phyloP scores from a whole-genome alignment of 1,139 yeast genomes.

The Kodamaea sp. region DNA sequence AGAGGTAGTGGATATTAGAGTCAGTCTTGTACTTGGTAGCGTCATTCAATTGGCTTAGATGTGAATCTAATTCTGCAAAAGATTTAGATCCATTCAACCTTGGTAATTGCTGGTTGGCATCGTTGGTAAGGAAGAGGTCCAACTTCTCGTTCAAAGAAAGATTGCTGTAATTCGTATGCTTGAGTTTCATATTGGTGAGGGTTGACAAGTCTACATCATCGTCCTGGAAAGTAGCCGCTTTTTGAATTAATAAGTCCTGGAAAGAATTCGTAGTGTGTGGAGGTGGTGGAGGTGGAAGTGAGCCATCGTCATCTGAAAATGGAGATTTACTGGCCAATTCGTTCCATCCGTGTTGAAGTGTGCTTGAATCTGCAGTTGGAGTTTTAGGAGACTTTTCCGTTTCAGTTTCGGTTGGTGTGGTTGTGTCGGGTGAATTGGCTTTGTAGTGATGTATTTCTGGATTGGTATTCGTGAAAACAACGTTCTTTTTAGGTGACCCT shows the following conservation, averaged over 20 bases:
- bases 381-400: not conserved
- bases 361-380: conserved; percentile 3
- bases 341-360: conserved; percentile 28
- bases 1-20: conserved; percentile 38
- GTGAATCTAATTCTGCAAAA: conserved; percentile 36
- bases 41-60: conserved; percentile 32
- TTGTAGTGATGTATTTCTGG: conserved; percentile 42
- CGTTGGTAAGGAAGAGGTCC: conserved; percentile 32
- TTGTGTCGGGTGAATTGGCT: conserved; percentile 15
- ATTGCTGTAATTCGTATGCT: conserved; percentile 27
- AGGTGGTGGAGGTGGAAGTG: conserved; percentile 36
- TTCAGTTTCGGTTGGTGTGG: conserved; percentile 11
- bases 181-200: conserved; percentile 24
- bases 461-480: conserved; percentile 34
- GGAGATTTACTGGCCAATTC: conserved; percentile 16
- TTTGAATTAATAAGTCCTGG: conserved; percentile 14
- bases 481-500: conserved; percentile 41
- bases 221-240: conserved; percentile 6
- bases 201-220: conserved; percentile 22
- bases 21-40: conserved; percentile 31
- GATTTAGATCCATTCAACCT: conserved; percentile 11
- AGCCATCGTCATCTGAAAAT: conserved; percentile 25
- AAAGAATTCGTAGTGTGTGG: conserved; percentile 25
- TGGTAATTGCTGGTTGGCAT: conserved; percentile 11
- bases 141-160: conserved; percentile 43